Base-by-base conservation (phyloP, 2,329 filamentous ascomycete species). In the Lachnellula subtilissima region DNA sequence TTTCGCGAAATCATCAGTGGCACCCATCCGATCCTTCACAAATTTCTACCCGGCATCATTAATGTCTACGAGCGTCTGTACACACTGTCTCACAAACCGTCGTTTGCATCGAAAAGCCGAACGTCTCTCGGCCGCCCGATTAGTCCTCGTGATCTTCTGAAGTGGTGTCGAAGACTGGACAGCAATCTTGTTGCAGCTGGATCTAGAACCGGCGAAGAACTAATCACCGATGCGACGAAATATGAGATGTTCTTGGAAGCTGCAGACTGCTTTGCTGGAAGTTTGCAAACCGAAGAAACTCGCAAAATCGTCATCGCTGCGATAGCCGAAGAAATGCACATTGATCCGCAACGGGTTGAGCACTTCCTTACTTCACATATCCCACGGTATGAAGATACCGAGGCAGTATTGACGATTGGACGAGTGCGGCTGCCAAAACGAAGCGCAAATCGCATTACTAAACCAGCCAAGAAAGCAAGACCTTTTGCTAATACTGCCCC, bases 211-310 rank as follows among this genome's bases (percentile, higher is more conserved):
- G 84, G 85, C 11, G 78, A 82, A 19, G 88, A 94, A 69, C 78
- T 86, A 0, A 83, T 91, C 22, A 84, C 79, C n/a, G 88, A 93
- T 65, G 81, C 81, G 1, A 83, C 83, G 0, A 78, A 83, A 61
- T 88, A 97, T 66, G 85, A 88, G 65, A 96, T 97, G 72, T 97
- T 97, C 67, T 83, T 96, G 75, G 94, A 99, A 69, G 89, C 91
- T 0, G 80, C 94, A 52, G 94, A 99, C 71, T 95, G 92, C 68
- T 97, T 99, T 71, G 86, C 90, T 43, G 89, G 89, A 53, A 90
- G 88, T 68, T 77, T 94, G 47, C 86, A 88, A 9, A 87, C 87
- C 55, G 78, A 79, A 32, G 77, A 81, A 12, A 75, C 85, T 32
- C 83, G 85, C 50, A 74, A 76, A 48, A 73, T 76, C 4, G 75